phyloP scores from a whole-genome alignment of 176 grass and related monocot species.

The Oryza meyeriana region DNA sequence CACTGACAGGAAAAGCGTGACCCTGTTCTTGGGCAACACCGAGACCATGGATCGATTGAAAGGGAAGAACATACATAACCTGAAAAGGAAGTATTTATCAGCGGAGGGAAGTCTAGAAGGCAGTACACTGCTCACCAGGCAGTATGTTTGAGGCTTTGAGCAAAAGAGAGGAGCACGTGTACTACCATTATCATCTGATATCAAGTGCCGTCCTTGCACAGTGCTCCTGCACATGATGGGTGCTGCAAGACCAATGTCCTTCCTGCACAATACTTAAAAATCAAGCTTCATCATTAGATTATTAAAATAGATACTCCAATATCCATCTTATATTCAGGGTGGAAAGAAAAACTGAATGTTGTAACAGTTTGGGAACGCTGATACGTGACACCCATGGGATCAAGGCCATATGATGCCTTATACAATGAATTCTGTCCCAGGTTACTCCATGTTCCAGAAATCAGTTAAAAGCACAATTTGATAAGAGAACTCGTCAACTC shows the following conservation, averaged over 20 bases:
- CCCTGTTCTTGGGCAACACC: constrained; percentile 66
- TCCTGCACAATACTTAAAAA: constrained; percentile 47
- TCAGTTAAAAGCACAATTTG: not conserved
- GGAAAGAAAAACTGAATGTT: not conserved
- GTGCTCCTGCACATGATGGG: constrained; percentile 65
- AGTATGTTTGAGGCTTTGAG: not conserved
- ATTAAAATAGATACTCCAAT: not conserved
- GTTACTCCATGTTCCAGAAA: not conserved
- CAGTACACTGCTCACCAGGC: not conserved
- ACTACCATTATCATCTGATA: constrained; percentile 89
- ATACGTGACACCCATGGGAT: not conserved
- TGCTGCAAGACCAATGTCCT: constrained; percentile 55
- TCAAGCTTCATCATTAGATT: not conserved
- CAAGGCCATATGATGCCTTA: not conserved
- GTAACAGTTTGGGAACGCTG: not conserved
- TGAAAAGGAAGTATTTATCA: constrained; percentile 36
- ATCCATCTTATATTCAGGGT: not conserved
- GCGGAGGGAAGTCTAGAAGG: not conserved
- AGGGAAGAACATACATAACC: constrained; percentile 82
- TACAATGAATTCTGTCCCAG: not conserved
- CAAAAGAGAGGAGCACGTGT: not conserved
- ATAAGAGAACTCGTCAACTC: not conserved
- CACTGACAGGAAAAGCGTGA: constrained; percentile 83
- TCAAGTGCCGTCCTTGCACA: constrained; percentile 78
- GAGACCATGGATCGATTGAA: constrained; percentile 63